phyloP scores from a whole-genome alignment of 2,329 filamentous ascomycete genomes.

The Ophiostoma ips region DNA sequence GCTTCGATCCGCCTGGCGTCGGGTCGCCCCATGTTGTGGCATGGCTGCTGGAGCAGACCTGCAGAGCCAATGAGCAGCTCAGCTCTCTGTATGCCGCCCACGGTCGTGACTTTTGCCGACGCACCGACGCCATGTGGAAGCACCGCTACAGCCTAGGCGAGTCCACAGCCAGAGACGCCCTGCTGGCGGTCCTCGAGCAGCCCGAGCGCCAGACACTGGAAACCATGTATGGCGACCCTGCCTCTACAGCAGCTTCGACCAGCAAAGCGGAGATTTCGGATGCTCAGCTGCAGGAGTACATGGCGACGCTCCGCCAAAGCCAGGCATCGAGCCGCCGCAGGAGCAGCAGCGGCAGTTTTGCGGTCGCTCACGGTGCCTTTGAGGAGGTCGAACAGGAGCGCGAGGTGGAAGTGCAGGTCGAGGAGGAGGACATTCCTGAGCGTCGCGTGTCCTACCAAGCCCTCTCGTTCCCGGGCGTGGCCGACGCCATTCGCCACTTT shows the following conservation, averaged over 20 bases:
- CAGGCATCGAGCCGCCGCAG: neutral
- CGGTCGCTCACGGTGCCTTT: slow-evolving; percentile 25
- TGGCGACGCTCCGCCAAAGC: neutral
- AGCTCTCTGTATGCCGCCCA: slow-evolving; percentile 45
- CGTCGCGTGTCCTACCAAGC: neutral
- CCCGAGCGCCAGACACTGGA: slow-evolving; percentile 43
- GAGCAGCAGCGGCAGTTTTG: neutral
- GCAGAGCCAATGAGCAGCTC: slow-evolving; percentile 42
- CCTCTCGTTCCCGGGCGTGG: slow-evolving; percentile 4
- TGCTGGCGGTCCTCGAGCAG: slow-evolving; percentile 31
- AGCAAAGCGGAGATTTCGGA: neutral
- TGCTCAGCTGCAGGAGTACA: neutral
- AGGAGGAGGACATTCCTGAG: slow-evolving; percentile 29
- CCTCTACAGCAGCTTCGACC: neutral
- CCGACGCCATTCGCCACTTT: slow-evolving; percentile 2
- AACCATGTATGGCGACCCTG: slow-evolving; percentile 34
- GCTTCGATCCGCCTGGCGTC: slow-evolving; percentile 11
- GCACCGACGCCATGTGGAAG: slow-evolving; percentile 33
- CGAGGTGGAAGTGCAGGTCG: slow-evolving; percentile 44
- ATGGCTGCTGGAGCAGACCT: slow-evolving; percentile 54
- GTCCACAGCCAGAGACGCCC: slow-evolving; percentile 21
- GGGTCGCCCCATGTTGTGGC: slow-evolving; percentile 29
- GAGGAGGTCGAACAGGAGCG: slow-evolving; percentile 47
- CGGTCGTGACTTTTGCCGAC: slow-evolving; percentile 44
- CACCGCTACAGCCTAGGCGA: slow-evolving; percentile 28